Evolutionary conservation across 768 basidiomycete species (phyloP), one percentile per base, ranked within the genome.

Genomic region (Leccinum pellstonianum): DNA sequence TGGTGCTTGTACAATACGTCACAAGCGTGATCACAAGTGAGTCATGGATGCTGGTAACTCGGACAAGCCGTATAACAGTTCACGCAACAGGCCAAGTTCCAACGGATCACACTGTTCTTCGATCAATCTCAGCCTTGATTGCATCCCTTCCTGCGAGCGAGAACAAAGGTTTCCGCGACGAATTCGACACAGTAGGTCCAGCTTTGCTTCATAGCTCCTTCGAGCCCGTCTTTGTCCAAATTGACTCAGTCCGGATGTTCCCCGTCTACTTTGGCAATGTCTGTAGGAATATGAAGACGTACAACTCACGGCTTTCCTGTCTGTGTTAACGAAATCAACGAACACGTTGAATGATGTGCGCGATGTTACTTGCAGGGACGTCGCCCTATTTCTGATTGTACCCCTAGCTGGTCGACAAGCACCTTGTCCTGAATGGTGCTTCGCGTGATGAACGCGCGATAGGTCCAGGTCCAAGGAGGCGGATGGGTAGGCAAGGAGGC

Each of bases 251-350:
- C 46, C 7, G 38, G 47, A 43, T 46, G 35, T 35, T 47, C 9
- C 29, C 8, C n/a, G 14, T 59, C 51, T 50, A 62, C 8, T 52
- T 58, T 41, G 33, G 54, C 29, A 35, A 37, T 35, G 5, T 47
- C 27, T 54, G 35, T 66, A 97, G 94, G 96, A 99, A 83, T 93
- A 95, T 74, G 90, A 90, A 68, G 95, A 99, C 70, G 94, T 96
- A 15, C 93, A 97, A 61, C 78, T 99, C 29, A 97, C 94, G 1
- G 87, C 90, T 9, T 92, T 93, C 75, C 79, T 99, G 12, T 87
- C 93, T 1, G 85, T 87, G 14, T 75, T 99, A 59, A 98, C 95
- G 7, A 95, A 95, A 75, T 90, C 91, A 31, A 82, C 95, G 15
- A 88, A 88, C 64, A 84, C 88, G 10, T 74, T 98, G 59, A 98